phyloP scores from a whole-genome alignment of 345 rosid species.

The Lagerstroemia speciosa region DNA sequence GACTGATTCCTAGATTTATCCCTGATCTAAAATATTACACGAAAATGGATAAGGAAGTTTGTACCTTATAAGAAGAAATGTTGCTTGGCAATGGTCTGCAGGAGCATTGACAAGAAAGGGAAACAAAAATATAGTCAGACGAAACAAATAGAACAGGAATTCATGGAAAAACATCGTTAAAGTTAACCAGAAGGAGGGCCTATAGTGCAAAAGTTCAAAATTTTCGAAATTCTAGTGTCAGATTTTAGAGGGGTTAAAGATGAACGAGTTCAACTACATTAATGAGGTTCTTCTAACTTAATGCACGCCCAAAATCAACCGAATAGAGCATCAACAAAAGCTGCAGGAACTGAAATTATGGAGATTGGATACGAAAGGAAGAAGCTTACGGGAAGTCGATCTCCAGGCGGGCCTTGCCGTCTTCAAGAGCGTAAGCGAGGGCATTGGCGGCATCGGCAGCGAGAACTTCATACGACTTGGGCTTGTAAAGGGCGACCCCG shows the following conservation, averaged over 20 bases:
- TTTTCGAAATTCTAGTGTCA: background rate
- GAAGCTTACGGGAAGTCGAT: constrained; percentile 78
- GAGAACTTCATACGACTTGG: constrained; percentile 77
- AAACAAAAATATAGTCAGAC: background rate
- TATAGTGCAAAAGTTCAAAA: background rate
- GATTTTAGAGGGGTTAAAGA: background rate
- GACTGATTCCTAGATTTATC: too few species aligned
- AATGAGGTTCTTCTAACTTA: background rate
- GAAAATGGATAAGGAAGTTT: constrained; percentile 4
- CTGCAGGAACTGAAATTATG: background rate
- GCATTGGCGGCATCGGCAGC: constrained; percentile 71
- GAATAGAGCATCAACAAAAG: background rate
- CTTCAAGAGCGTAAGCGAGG: constrained; percentile 65
- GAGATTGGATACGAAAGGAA: background rate
- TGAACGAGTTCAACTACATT: background rate
- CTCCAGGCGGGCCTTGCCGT: constrained; percentile 66
- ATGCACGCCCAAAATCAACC: background rate
- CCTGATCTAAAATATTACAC: background rate
- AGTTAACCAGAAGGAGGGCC: background rate
- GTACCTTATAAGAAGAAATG: constrained; percentile 86
- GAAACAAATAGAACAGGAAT: background rate
- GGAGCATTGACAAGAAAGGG: constrained; percentile 10
- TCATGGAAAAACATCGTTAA: background rate
- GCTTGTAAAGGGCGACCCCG: constrained; percentile 79
- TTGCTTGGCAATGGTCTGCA: constrained; percentile 80